These are phyloP conservation scores for Vicia sativa DNA, from an alignment of 306 rosid species.

Conservation along the genomic window DNA sequence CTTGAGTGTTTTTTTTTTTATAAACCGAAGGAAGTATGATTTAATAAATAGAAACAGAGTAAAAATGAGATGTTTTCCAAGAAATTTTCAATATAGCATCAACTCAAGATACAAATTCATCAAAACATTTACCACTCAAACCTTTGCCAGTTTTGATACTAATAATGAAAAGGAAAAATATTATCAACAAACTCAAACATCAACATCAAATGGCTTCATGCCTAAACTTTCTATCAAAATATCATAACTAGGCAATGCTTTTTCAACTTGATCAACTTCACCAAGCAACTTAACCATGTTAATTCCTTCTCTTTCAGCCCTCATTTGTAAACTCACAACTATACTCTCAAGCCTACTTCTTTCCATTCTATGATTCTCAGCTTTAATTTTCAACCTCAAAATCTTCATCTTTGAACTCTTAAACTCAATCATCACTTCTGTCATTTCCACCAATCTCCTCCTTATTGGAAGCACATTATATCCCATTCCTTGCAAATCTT, in stretches of 20 bases:
- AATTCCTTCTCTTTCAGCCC: constrained; percentile 15
- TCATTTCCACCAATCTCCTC: constrained; percentile 30
- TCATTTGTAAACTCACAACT: constrained; percentile 10
- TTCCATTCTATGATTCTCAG: constrained; percentile 33
- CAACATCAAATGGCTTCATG: constrained; percentile 17
- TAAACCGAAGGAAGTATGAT: no score
- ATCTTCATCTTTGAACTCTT: constrained; percentile 3
- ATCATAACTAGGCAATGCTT: constrained; percentile 17
- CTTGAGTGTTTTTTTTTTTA: no score
- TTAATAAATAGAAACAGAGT: no score
- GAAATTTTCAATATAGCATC: no score
- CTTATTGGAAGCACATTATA: constrained; percentile 37
- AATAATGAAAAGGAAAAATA: neutral
- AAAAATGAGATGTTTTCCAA: no score
- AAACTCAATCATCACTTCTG: constrained; percentile 9
- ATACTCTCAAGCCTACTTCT: constrained; percentile 17
- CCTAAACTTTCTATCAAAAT: constrained; percentile 6
- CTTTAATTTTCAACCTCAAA: constrained; percentile 16
- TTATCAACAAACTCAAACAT: neutral
- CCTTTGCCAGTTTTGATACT: no score
- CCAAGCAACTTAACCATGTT: neutral
- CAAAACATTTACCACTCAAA: no score
- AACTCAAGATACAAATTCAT: no score
- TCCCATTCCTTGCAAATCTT: constrained; percentile 40
- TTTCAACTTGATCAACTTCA: constrained; percentile 18